Evolutionary conservation across 1,284 basidiomycete genomes (phyloP).

Genomic region (Sanghuangporus sanghuang): DNA sequence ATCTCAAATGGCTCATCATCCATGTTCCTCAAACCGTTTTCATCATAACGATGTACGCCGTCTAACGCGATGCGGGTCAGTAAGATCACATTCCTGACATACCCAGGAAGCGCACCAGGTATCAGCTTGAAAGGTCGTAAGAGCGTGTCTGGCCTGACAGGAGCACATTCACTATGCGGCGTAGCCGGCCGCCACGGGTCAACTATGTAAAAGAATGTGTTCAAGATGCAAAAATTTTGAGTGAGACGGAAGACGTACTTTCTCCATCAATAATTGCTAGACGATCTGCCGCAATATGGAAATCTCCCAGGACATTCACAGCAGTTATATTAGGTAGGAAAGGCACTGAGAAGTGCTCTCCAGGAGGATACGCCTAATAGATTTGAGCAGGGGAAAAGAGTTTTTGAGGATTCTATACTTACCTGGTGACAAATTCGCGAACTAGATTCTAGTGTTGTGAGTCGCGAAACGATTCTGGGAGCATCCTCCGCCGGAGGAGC

Average conservation of each 20-base stretch:
- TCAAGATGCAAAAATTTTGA: neutral
- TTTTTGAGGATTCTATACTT: slow-evolving; percentile 8
- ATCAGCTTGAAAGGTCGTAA: slow-evolving; percentile 85
- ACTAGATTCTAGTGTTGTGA: slow-evolving; percentile 72
- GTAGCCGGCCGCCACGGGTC: slow-evolving; percentile 91
- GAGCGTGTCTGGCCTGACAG: slow-evolving; percentile 64
- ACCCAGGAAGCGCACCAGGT: slow-evolving; percentile 47
- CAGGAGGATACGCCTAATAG: slow-evolving; percentile 71
- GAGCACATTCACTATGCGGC: slow-evolving; percentile 78
- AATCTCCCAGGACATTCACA: slow-evolving; percentile 78
- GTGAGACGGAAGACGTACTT: slow-evolving; percentile 34
- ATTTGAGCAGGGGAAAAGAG: neutral
- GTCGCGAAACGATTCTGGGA: slow-evolving; percentile 71
- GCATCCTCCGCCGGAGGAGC: slow-evolving; percentile 57
- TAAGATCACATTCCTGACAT: neutral
- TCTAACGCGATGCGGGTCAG: slow-evolving; percentile 28
- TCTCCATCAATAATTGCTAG: slow-evolving; percentile 87
- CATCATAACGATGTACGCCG: slow-evolving; percentile 89
- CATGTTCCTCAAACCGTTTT: slow-evolving; percentile 71
- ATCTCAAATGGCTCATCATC: slow-evolving; percentile 75
- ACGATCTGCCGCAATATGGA: slow-evolving; percentile 67
- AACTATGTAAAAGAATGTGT: slow-evolving; percentile 34
- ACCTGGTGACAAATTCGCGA: slow-evolving; percentile 79
- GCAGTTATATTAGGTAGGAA: slow-evolving; percentile 68
- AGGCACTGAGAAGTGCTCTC: slow-evolving; percentile 71